Evolutionary conservation across 2,329 filamentous ascomycete genomes (phyloP).

Genomic region (Paracorniculantispora psalliotae): DNA sequence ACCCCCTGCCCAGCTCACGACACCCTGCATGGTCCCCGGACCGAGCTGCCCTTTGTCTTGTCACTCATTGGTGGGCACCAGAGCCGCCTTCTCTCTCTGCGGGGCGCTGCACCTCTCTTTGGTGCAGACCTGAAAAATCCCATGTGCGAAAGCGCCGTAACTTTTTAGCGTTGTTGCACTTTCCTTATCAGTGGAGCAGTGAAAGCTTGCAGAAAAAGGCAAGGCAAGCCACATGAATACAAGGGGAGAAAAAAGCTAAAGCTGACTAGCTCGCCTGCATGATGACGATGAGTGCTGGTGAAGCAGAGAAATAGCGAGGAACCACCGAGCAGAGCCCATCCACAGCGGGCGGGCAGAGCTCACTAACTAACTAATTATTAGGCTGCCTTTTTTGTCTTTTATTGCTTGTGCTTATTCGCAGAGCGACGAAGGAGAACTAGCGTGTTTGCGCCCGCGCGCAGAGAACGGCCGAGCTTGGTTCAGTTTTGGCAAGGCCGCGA

Average conservation of each 20-base stretch:
- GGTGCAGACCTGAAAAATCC: neutral
- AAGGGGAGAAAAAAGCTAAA: neutral
- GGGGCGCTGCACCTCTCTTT: neutral
- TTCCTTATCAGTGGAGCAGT: slow-evolving; percentile 11
- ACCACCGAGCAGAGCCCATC: too few species aligned
- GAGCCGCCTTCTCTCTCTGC: neutral
- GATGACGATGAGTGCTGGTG: slow-evolving; percentile 1
- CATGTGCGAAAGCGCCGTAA: neutral
- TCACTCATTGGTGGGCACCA: slow-evolving; percentile 1
- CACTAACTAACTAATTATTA: too few species aligned
- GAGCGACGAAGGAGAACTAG: neutral
- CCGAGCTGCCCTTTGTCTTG: neutral
- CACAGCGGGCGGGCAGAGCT: too few species aligned
- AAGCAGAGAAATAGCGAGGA: neutral
- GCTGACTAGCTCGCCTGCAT: neutral
- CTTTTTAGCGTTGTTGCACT: neutral
- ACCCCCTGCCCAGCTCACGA: neutral
- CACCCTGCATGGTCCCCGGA: neutral
- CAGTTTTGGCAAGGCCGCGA: slow-evolving; percentile 3
- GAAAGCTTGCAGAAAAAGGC: too few species aligned
- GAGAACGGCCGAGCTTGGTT: neutral
- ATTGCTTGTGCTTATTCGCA: neutral
- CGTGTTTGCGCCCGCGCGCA: neutral
- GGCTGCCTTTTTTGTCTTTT: too few species aligned
- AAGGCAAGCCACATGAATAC: neutral